Evolutionary conservation across 2,329 filamentous ascomycete genomes (phyloP), one percentile per base, ranked within the genome.

Genomic region (Cadophora sp.): DNA sequence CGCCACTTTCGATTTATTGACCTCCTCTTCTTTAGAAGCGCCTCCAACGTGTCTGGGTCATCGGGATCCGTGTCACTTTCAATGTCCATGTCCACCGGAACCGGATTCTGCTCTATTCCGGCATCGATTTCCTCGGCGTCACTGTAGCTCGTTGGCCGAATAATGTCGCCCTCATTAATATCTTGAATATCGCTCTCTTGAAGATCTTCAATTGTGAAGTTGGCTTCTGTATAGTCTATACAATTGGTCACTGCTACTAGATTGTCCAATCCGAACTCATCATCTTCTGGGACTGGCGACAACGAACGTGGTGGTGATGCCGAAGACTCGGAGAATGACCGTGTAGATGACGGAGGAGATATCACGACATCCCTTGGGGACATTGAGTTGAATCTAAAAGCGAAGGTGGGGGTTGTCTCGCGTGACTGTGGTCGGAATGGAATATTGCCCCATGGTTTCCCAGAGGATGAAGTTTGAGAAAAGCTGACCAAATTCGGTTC

Each of bases 1-100:
- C 76, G 69, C 63, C 73, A 73, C 30, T 70, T 60, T 33, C 24
- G 13, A n/a, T 18, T 53, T 30, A 3, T 36, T 11, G 4, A 3
- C 50, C 4, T 53, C 27, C 16, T 53, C 16, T n/a, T 53, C 13
- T 33, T 8, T 18, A 18, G 36, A 39, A 39, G 11, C n/a, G 2
- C 43, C 1, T 53, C 50, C 7, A n/a, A 16, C 9, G 33, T 27
- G 6, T 53, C 18, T 18, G n/a, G 14, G 13, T n/a, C 50, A 30
- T 33, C 27, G 27, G 9, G 2, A 16, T 5, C 43, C 2, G 1
- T 45, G n/a, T 18, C n/a, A n/a, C 14, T 5, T 18, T 18, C 3
- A n/a, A 45, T 45, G n/a, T 27, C 9, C 20, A 50, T 11, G 30
- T 36, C 1, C 3, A 9, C 16, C 36, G 50, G 14, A 30, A 16